Conservation (phyloP, 1,284 basidiomycete genomes). For the Microbotryum silenes-acaulis region DNA sequence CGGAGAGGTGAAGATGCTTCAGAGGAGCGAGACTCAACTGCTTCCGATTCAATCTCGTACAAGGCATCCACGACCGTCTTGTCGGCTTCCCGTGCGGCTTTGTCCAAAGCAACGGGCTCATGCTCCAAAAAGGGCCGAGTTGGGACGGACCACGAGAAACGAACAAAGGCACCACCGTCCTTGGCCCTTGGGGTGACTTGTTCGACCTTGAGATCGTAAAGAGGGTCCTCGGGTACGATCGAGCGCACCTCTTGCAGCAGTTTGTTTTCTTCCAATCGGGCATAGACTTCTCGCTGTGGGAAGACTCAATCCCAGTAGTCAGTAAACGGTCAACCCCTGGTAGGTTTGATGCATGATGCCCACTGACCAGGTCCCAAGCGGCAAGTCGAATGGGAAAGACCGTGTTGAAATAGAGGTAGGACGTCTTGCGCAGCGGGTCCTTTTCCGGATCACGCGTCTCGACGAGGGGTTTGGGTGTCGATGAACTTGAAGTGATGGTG, state of each 20-base stretch:
- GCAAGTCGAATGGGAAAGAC: slow-evolving; percentile 32
- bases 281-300: slow-evolving; percentile 14
- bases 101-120: slow-evolving; percentile 11
- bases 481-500: background rate
- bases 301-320: background rate
- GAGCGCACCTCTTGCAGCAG: slow-evolving; percentile 19
- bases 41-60: too few species aligned
- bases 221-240: slow-evolving; percentile 13
- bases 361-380: slow-evolving; percentile 22
- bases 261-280: slow-evolving; percentile 20
- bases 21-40: too few species aligned
- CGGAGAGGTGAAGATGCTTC: too few species aligned
- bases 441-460: background rate
- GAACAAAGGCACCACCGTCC: slow-evolving; percentile 79
- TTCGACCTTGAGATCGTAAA: slow-evolving; percentile 30
- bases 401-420: slow-evolving; percentile 31
- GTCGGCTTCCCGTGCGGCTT: slow-evolving; percentile 20
- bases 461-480: background rate
- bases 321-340: background rate
- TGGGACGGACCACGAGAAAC: slow-evolving; percentile 48
- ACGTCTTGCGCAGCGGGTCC: background rate
- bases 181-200: slow-evolving; percentile 45
- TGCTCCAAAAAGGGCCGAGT: slow-evolving; percentile 1
- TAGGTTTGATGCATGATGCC: background rate
- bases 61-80: slow-evolving; percentile 1